Base-by-base conservation (phyloP, 2,329 filamentous ascomycete genomes). In the Emericellopsis cladophorae region DNA sequence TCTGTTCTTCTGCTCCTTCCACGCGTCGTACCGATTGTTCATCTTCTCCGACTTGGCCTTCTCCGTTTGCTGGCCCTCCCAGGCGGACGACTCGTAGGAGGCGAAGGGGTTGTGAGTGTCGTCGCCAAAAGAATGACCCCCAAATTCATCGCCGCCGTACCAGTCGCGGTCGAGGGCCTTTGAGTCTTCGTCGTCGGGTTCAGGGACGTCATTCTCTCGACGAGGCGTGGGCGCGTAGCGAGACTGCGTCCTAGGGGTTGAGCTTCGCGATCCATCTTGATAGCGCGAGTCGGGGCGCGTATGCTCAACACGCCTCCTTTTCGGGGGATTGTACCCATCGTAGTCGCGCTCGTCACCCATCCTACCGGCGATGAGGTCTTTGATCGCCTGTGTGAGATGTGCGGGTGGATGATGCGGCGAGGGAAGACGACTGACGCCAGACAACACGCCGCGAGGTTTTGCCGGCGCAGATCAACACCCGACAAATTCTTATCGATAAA, bases 31-130 rank as follows among this genome's bases (percentile, higher is more conserved):
- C 51, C 74, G 80, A 40, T 74, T 80, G 5, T 79, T 72, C 66
- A 92, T 92, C 69, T 86, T 92, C 60, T 93, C 85, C 8, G 79
- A 70, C 57, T 88, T 64, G 12, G 79, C 81, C 14, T 74, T 74
- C 59, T 94, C 87, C 56, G 93, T 85, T 54, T 86, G 77, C 55
- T 85, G 79, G 32, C 69, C 70, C 46, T 88, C 87, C 61, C 81
- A 81, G 57, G 81, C 80, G 16, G 81, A 74, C 47, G 76, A 82
- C 39, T 81, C 84, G 44, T 81, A 81, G 1, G 79, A 79, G 9
- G 84, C 86, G 54, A 95, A 95, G 0, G 88, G 89, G 54, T 95
- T 93, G 60, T 95, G 88, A n/a, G 79, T 72, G 47, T 95, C 89
- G 55, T 95, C 89, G 48, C 88, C 89, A 52, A 95, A 85, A 0